Base-by-base conservation (phyloP, 768 basidiomycete species). In the Mycena belliarum region DNA sequence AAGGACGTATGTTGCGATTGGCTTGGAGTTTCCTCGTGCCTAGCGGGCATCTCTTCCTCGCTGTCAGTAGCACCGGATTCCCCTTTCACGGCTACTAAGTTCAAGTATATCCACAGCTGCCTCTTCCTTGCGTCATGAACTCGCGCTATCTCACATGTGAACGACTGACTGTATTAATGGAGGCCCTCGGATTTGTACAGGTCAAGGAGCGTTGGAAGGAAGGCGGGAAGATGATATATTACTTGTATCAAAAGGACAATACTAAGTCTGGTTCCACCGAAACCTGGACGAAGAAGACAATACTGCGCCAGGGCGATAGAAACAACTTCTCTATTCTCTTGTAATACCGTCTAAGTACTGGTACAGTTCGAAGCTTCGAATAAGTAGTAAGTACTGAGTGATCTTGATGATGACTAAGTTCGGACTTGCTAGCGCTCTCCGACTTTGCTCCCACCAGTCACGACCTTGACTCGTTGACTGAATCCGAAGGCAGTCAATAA, bases 201-300 rank as follows among this genome's bases (percentile, higher is more conserved):
- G 67, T 88, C 21, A 78, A 81, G 53, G 78, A 77, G 43, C 78
- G 80, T 60, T 90, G 87, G 85, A 85, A 79, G 65, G 67, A 72
- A 23, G 83, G 83, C 15, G 88, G 93, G 6, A 96, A 92, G 72
- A 94, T 96, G 82, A 87, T 79, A 4, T 97, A 96, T 69, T 91
- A 88, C 85, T 75, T 97, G 10, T 94, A 83, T 68, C 79, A 72
- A n/a, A 91, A 85, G 70, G 49, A 49, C 49, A 53, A 42, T 35
- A 35, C 26, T n/a, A n/a, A n/a, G 12, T 28, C 63, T 25, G 35
- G 42, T 29, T 33, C 45, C 47, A 63, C 65, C 14, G 57, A 61
- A 5, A 59, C 55, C 0, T 86, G 85, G 57, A 40, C 65, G 32
- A 86, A 76, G 73, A 93, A 91, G 70, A 65, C 50, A 1, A 75